Evolutionary conservation across 129 eudicot genomes (phyloP), one percentile per base, ranked within the genome.

Genomic region (Arctium lappa): DNA sequence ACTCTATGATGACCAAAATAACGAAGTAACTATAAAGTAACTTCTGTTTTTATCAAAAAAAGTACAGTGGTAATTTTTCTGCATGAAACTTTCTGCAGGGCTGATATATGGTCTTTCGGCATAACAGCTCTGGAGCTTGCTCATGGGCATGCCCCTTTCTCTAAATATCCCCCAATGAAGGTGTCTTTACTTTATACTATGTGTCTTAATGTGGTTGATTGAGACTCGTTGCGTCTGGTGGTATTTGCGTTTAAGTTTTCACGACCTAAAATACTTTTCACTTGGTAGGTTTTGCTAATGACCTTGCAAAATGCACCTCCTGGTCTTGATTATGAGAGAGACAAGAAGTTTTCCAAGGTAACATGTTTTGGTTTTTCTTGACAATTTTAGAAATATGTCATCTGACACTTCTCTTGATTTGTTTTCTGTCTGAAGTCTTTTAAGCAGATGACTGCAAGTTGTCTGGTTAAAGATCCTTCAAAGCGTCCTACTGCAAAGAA

Each of bases 371-470:
- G 3, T 62, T 79, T 84, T 71, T 40, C 5, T 83, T 63, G 34
- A 79, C 10, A 16, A 60, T 27, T 18, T 56, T 42, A 53, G 40
- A 70, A 78, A 53, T 18, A 78, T 62, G 53, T 78, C 53, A 62
- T 40, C 36, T 73, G 79, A 79, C 76, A 73, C 36, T 42, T 65
- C 38, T 70, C n/a, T 37, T 79, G 32, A 27, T 78, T 60, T 40
- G 53, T 79, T 73, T 73, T 79, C 39, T 72, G 13, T 84, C n/a
- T 77, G 8, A 62, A 87, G 91, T 86, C 87, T 73, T 88, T 88
- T 44, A 88, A 88, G 87, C 87, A 88, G 77, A 88, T 88, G 91
- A 88, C 70, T 80, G 91, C 89, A 39, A 82, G 87, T 76, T 88
- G 91, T 40, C 76, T 88, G 32, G 89, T 88, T 30, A 88, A 88